phyloP scores from a whole-genome alignment of 163 green algal species.

The Chlorella variabilis region DNA sequence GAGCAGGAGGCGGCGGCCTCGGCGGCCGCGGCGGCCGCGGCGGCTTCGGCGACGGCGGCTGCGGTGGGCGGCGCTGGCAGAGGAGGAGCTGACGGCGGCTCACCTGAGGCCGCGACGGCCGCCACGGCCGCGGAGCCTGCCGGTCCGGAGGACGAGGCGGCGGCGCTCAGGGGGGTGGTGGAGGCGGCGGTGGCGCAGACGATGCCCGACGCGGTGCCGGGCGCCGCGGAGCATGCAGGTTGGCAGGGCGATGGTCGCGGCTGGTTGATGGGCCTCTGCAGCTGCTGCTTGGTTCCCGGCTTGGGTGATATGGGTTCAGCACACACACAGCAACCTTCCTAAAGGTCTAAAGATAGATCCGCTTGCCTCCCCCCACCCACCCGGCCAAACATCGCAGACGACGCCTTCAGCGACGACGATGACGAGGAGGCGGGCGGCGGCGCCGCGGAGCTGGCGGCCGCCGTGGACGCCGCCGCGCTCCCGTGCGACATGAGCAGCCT shows the following conservation, averaged over 20 bases:
- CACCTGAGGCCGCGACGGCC: too few species aligned
- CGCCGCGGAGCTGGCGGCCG: background rate
- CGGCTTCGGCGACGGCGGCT: background rate
- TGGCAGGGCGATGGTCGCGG: too few species aligned
- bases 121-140: too few species aligned
- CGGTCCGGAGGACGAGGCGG: background rate
- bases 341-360: too few species aligned
- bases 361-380: too few species aligned
- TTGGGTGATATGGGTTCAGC: too few species aligned
- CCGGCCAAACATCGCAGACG: too few species aligned
- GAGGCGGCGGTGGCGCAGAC: background rate
- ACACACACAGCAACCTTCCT: too few species aligned
- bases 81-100: too few species aligned
- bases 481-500: background rate
- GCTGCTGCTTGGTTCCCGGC: too few species aligned
- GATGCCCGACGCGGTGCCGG: background rate
- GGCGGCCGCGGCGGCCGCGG: background rate
- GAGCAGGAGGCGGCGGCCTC: conserved; percentile 9
- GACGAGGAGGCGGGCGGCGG: background rate
- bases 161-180: conserved; percentile 3
- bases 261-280: background rate
- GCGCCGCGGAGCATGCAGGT: background rate
- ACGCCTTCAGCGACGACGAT: conserved; percentile 14
- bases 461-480: background rate
- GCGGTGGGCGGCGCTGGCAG: background rate